Evolutionary conservation across 2,329 filamentous ascomycete genomes (phyloP).

Genomic region (Erysiphe pulchra): DNA sequence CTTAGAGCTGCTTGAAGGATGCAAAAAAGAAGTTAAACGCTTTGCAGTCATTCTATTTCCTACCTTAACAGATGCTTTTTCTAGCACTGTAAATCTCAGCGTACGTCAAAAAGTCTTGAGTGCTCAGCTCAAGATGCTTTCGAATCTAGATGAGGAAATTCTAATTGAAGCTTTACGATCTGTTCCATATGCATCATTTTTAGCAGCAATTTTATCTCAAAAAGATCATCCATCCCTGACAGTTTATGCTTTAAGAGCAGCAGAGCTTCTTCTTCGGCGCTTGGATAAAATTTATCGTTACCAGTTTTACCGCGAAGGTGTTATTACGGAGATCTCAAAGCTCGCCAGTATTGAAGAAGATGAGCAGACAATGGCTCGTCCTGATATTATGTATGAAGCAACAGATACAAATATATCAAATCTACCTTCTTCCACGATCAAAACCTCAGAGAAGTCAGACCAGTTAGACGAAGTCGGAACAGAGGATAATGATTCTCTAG

Average conservation of each 20-base stretch:
- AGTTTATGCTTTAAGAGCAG: constrained; percentile 65
- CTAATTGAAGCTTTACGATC: constrained; percentile 63
- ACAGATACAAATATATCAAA: neutral
- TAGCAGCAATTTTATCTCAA: constrained; percentile 85
- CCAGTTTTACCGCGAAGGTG: constrained; percentile 90
- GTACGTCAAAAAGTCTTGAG: constrained; percentile 87
- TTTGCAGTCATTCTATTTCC: constrained; percentile 87
- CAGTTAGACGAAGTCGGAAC: constrained; percentile 13
- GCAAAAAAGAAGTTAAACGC: constrained; percentile 64
- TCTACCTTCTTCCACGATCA: constrained; percentile 13
- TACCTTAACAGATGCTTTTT: constrained; percentile 87
- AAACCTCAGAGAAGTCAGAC: constrained; percentile 12
- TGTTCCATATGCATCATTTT: constrained; percentile 84
- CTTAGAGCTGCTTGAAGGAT: constrained; percentile 55
- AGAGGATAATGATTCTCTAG: constrained; percentile 24
- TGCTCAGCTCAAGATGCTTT: constrained; percentile 95
- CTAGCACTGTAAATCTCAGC: constrained; percentile 84
- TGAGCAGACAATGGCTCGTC: constrained; percentile 5
- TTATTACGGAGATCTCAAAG: constrained; percentile 73
- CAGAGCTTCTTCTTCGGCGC: constrained; percentile 63
- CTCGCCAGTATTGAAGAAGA: constrained; percentile 26
- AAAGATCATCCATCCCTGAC: constrained; percentile 78
- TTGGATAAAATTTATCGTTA: constrained; percentile 77
- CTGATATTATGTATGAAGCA: neutral
- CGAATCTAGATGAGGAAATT: constrained; percentile 67